phyloP scores from a whole-genome alignment of 352 stramenopile genomes.

The Pythium brassicae region DNA sequence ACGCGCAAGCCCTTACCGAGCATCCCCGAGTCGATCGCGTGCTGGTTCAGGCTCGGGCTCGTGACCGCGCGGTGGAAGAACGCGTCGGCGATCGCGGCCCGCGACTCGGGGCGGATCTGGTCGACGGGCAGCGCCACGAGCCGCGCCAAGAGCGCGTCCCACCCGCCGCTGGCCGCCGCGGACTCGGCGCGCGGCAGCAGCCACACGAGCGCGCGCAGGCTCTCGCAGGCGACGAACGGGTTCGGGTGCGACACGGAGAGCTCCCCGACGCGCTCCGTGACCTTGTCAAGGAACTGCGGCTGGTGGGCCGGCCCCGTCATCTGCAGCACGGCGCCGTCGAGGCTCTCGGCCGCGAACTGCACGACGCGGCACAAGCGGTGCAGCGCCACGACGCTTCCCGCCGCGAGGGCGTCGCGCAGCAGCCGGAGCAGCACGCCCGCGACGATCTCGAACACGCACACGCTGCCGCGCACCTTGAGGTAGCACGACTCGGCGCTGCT shows the following conservation, averaged over 20 bases:
- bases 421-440: constrained; percentile 28
- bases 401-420: constrained; percentile 20
- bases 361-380: constrained; percentile 44
- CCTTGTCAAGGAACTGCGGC: constrained; percentile 44
- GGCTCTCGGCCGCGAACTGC: constrained; percentile 48
- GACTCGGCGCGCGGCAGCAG: constrained; percentile 38
- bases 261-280: constrained; percentile 39
- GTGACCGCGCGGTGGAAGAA: constrained; percentile 60
- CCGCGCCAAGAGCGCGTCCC: constrained; percentile 37
- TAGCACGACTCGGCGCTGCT: constrained; percentile 34
- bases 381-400: constrained; percentile 26
- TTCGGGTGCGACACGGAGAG: constrained; percentile 35
- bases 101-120: constrained; percentile 42
- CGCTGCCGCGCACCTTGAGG: constrained; percentile 36
- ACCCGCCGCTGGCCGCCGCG: constrained; percentile 17
- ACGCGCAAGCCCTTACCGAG: constrained; percentile 44
- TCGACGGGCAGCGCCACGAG: constrained; percentile 42
- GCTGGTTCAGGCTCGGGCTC: constrained; percentile 27
- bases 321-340: constrained; percentile 45
- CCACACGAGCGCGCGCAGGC: constrained; percentile 67
- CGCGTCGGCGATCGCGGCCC: constrained; percentile 51
- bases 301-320: constrained; percentile 34
- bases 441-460: constrained; percentile 61
- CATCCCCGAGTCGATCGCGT: constrained; percentile 40
- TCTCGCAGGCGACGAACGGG: constrained; percentile 51